Evolutionary conservation across 495 filamentous ascomycete species (phyloP).

Genomic region (Gamarada debralockiae): DNA sequence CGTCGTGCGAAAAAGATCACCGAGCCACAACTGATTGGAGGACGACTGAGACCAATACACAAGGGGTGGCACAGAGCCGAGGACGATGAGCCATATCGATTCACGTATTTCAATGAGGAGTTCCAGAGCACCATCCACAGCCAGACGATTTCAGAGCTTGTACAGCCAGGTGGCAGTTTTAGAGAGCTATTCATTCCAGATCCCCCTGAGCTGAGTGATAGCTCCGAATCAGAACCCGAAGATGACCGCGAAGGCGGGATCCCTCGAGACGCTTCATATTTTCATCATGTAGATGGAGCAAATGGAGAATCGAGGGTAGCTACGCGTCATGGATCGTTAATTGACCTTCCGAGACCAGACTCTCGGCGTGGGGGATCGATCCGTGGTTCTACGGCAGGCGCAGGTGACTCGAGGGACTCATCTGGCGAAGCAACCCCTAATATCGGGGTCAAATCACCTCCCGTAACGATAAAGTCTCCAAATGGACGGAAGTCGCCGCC

Average conservation of each 20-base stretch:
- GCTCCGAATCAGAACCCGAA: constrained; percentile 60
- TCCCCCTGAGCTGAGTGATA: constrained; percentile 45
- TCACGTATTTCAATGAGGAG: constrained; percentile 98
- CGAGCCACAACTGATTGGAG: constrained; percentile 87
- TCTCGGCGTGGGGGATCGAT: neutral
- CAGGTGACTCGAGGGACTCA: neutral
- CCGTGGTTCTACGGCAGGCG: neutral
- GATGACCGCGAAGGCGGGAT: constrained; percentile 29
- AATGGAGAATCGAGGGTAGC: constrained; percentile 21
- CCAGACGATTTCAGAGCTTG: constrained; percentile 86
- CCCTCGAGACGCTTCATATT: constrained; percentile 11
- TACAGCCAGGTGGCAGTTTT: constrained; percentile 80
- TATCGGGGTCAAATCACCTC: constrained; percentile 13
- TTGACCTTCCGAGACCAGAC: constrained; percentile 3
- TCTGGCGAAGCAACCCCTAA: constrained; percentile 20
- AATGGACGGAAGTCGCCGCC: constrained; percentile 15
- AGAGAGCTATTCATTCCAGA: constrained; percentile 71
- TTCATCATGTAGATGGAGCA: constrained; percentile 16
- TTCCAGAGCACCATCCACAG: constrained; percentile 92
- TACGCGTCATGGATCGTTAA: constrained; percentile 20
- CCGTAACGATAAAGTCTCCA: constrained; percentile 12
- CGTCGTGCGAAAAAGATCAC: constrained; percentile 88
- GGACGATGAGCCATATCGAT: constrained; percentile 89
- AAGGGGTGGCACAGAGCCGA: constrained; percentile 83
- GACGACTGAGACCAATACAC: constrained; percentile 74